Evolutionary conservation across 768 basidiomycete genomes (phyloP), one percentile per base, ranked within the genome.

Genomic region (Dacryopinax primogenitus): DNA sequence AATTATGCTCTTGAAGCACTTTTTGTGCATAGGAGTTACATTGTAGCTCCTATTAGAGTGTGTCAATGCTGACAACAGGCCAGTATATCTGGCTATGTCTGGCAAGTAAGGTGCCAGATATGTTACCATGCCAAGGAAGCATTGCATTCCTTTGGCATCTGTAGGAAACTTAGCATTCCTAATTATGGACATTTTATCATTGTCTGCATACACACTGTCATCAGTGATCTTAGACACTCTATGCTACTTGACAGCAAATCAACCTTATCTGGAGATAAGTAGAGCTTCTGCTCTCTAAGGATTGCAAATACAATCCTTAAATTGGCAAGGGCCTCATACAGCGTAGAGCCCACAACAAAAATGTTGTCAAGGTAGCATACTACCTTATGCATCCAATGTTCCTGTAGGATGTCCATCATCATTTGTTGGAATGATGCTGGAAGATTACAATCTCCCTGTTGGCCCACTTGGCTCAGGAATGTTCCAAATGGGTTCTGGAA

Each of bases 351-450:
- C 66, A 67, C 80, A 0, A 80, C 70, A 45, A 81, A 76, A 1
- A 81, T 74, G 67, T 81, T 77, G 65, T 82, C 79, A 0, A 81
- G 67, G 64, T 80, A 81, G 1, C 77, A 73, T 47, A 81, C 75
- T 7, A 81, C 33, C 64, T 77, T 80, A 9, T 41, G 26, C 0
- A 78, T 77, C 1, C 82, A 75, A 18, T 69, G 62, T 0, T 78
- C 73, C 0, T 72, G 66, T 51, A 82, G 79, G n/a, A 81, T 73
- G 1, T 65, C 32, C 0, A 73, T 79, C 76, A 81, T 80, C 0
- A 82, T 67, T 0, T 74, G 37, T 63, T 83, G 81, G 63, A 80
- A 83, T 0, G 79, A 83, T 0, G 78, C 71, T 0, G 77, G 79
- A 0, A 77, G 76, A 66, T 82, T 81, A 51, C 77, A 78, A 63